Conservation (phyloP, 2,329 filamentous ascomycete species). For the Bisporella sp. region DNA sequence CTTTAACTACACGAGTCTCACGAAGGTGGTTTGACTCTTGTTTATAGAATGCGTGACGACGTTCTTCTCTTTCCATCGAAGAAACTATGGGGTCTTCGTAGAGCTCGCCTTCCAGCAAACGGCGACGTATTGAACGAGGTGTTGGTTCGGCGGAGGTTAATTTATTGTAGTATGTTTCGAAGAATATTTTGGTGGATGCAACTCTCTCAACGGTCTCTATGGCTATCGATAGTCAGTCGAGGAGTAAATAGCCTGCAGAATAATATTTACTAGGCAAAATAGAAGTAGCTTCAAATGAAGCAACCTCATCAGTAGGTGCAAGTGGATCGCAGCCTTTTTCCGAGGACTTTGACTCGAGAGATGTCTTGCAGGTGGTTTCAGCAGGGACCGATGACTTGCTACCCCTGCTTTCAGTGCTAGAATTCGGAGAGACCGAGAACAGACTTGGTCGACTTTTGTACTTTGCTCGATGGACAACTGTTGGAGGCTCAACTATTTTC, state of each 20-base stretch:
- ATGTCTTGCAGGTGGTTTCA: conserved; percentile 27
- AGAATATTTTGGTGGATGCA: conserved; percentile 74
- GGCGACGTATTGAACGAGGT: conserved; percentile 53
- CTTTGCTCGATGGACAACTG: conserved; percentile 35
- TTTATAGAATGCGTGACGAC: conserved; percentile 51
- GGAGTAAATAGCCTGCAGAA: neutral
- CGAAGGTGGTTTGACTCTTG: conserved; percentile 72
- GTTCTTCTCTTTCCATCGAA: conserved; percentile 44
- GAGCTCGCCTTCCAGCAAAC: conserved; percentile 58
- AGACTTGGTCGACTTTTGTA: conserved; percentile 31
- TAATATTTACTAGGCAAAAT: neutral
- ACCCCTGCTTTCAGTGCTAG: conserved; percentile 11
- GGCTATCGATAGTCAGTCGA: neutral
- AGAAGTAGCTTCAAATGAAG: neutral
- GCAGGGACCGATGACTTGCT: conserved; percentile 23
- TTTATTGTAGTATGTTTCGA: conserved; percentile 80
- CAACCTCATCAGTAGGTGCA: neutral
- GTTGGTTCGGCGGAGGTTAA: conserved; percentile 48
- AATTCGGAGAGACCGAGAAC: conserved; percentile 18
- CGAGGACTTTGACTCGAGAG: conserved; percentile 33
- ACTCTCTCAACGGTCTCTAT: conserved; percentile 65
- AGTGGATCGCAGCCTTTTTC: neutral
- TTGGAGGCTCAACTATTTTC: conserved; percentile 33
- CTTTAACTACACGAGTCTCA: conserved; percentile 63
- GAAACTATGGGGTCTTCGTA: conserved; percentile 34